Percentiles rank a stretch among this genome's conserved stretches.
Conservation (phyloP, 2,329 filamentous ascomycete species). For the Aspergillus alliaceus region DNA sequence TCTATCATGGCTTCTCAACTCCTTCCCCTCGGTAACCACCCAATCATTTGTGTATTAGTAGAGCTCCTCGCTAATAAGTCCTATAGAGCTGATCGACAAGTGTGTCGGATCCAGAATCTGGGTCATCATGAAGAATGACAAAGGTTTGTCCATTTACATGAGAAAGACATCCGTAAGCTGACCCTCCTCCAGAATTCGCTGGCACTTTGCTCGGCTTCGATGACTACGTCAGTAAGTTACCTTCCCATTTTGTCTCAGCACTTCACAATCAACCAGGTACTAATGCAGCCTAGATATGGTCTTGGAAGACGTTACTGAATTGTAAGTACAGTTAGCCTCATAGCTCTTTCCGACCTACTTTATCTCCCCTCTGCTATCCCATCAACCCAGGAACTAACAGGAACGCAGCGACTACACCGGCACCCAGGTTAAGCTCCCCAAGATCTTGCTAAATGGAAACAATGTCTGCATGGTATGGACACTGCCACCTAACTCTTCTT, state of each 20-base stretch:
- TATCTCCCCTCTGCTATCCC: not conserved
- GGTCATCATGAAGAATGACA: conserved; percentile 99
- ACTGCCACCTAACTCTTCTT: not conserved
- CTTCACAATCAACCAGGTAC: conserved; percentile 18
- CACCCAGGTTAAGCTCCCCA: conserved; percentile 81
- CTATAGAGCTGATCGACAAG: conserved; percentile 92
- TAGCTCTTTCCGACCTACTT: not conserved
- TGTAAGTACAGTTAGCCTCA: conserved; percentile 56
- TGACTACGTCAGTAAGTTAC: conserved; percentile 95
- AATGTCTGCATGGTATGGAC: conserved; percentile 94
- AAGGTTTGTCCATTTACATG: conserved; percentile 61
- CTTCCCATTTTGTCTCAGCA: conserved; percentile 2
- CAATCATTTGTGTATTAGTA: conserved; percentile 7
- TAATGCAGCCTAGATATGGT: conserved; percentile 76
- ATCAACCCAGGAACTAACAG: conserved; percentile 16
- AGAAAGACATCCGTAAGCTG: conserved; percentile 4
- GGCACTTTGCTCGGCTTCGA: conserved; percentile 94
- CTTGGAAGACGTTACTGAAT: conserved; percentile 93
- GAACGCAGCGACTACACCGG: conserved; percentile 79
- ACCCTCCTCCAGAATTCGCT: conserved; percentile 72
- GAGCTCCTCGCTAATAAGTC: conserved; percentile 20
- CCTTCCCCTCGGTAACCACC: conserved; percentile 63
- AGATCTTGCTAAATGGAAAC: conserved; percentile 95
- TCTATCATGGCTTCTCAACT: conserved; percentile 69
- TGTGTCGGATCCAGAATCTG: conserved; percentile 97